phyloP scores from a whole-genome alignment of 768 basidiomycete species.

The Lentinula sp. region DNA sequence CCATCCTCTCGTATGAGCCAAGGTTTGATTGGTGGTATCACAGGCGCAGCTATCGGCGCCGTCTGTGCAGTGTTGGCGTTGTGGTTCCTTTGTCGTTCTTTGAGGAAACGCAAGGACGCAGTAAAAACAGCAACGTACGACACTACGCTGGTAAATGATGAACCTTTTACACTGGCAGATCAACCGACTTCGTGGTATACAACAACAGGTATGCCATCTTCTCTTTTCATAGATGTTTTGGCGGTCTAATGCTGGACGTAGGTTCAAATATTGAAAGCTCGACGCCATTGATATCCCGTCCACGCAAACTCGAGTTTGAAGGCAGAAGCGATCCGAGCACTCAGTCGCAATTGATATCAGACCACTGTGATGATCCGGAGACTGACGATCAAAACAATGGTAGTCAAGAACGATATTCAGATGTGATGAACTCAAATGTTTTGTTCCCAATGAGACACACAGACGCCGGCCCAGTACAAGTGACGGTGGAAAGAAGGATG shows the following conservation, averaged over 20 bases:
- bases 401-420: background rate
- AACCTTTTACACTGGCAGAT: background rate
- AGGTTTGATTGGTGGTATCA: background rate
- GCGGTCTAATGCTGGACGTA: background rate
- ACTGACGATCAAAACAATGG: background rate
- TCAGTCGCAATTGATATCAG: background rate
- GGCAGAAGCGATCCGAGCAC: background rate
- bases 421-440: background rate
- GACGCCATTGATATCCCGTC: background rate
- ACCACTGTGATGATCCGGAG: background rate
- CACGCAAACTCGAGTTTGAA: background rate
- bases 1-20: background rate
- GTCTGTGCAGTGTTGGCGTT: background rate
- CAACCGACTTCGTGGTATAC: background rate
- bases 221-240: background rate
- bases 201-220: background rate
- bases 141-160: background rate
- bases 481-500: slow-evolving; percentile 2
- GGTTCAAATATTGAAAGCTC: background rate
- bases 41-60: background rate
- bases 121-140: background rate
- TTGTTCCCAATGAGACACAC: slow-evolving; percentile 6
- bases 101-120: background rate
- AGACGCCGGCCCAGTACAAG: slow-evolving; percentile 14
- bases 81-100: background rate